A percentile compares a stretch with the other conserved stretches of the same genome.
These are phyloP conservation scores for Capronia americana DNA, from an alignment of 2,329 filamentous ascomycete genomes.

Conservation along the genomic window DNA sequence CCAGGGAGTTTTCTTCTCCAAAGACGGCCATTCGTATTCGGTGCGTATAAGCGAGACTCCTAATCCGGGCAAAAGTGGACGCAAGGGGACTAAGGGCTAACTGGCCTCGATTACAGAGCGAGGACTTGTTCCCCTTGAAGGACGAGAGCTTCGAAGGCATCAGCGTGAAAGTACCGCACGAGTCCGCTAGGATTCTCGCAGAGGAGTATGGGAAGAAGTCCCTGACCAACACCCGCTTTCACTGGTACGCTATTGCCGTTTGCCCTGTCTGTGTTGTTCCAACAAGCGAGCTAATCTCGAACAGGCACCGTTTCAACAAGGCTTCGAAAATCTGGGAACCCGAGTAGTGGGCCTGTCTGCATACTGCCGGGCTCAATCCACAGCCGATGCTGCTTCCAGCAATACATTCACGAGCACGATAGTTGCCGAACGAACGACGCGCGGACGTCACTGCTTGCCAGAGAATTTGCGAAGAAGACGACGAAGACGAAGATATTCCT, in stretches of 20 bases:
- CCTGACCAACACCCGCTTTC: constrained; percentile 20
- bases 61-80: background rate
- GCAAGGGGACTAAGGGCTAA: background rate
- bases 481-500: no score
- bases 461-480: no score
- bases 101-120: background rate
- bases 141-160: constrained; percentile 19
- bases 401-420: background rate
- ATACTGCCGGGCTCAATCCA: background rate
- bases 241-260: constrained; percentile 14
- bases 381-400: background rate
- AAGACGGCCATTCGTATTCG: constrained; percentile 23
- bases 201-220: constrained; percentile 27
- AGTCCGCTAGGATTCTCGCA: constrained; percentile 13
- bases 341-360: background rate
- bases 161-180: constrained; percentile 20
- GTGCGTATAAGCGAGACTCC: constrained; percentile 6
- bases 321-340: constrained; percentile 17
- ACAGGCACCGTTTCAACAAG: constrained; percentile 25
- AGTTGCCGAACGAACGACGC: background rate
- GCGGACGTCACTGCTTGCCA: no score
- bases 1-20: constrained; percentile 21
- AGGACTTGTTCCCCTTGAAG: constrained; percentile 21
- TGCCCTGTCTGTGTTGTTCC: constrained; percentile 3
- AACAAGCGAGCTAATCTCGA: constrained; percentile 7